These are phyloP conservation scores for Lodderomyces oxycetoniae DNA, from an alignment of 1,139 yeast genomes.

Conservation along the genomic window DNA sequence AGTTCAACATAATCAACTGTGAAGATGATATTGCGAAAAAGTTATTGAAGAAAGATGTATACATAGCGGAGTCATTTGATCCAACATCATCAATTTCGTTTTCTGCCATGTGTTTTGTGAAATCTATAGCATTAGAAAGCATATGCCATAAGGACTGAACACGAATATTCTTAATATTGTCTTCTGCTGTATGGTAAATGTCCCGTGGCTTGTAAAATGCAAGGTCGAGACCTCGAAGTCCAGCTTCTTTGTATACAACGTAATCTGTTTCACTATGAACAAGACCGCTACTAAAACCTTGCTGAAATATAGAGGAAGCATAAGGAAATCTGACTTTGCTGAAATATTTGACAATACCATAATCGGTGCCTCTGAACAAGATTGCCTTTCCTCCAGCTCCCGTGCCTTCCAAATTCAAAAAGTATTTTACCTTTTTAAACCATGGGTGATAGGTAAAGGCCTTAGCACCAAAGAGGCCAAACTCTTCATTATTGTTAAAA, in stretches of 20 bases:
- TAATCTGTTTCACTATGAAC: constrained; percentile 84
- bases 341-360: constrained; percentile 49
- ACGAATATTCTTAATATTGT: constrained; percentile 60
- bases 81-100: constrained; percentile 34
- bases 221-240: constrained; percentile 77
- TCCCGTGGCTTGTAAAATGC: constrained; percentile 63
- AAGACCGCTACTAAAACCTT: constrained; percentile 71
- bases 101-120: constrained; percentile 36
- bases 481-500: constrained; percentile 88
- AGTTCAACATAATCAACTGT: constrained; percentile 42
- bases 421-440: constrained; percentile 57
- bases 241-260: constrained; percentile 60
- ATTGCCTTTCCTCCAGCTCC: constrained; percentile 91
- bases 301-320: constrained; percentile 75
- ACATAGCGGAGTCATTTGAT: constrained; percentile 48
- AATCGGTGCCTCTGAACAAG: constrained; percentile 78
- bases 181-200: constrained; percentile 74
- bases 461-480: constrained; percentile 80
- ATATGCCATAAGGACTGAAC: constrained; percentile 76
- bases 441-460: constrained; percentile 74
- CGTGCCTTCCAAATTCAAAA: constrained; percentile 89
- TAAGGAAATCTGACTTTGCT: constrained; percentile 60
- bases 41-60: constrained; percentile 55
- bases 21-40: constrained; percentile 54
- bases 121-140: constrained; percentile 66